Percentiles rank a stretch among this genome's conserved stretches.
Evolutionary conservation across 305 asterid genomes (phyloP).

Genomic region (Nicotiana rustica): DNA sequence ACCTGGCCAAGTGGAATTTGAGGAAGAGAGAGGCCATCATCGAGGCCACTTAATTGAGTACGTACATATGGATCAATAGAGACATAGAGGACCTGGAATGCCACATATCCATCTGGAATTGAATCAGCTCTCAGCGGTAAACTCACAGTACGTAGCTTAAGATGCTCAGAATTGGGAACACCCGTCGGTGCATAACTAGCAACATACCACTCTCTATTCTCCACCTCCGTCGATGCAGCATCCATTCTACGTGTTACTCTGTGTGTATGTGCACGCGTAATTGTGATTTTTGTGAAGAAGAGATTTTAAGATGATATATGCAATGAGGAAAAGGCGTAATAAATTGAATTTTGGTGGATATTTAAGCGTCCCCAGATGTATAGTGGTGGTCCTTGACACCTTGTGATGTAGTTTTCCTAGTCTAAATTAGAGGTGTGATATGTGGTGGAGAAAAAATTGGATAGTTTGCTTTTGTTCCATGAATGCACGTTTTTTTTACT

Average conservation of each 20-base stretch:
- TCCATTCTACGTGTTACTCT: not conserved
- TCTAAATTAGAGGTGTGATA: too few relatives aligned
- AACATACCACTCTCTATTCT: not conserved
- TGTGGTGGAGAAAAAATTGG: too few relatives aligned
- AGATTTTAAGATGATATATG: too few relatives aligned
- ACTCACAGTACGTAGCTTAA: not conserved
- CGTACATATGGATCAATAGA: slow-evolving; percentile 6
- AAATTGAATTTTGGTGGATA: too few relatives aligned
- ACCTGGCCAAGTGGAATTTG: not conserved
- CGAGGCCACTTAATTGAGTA: not conserved
- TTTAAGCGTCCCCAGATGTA: too few relatives aligned
- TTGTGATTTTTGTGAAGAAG: too few relatives aligned
- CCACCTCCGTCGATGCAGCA: not conserved
- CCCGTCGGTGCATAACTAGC: not conserved
- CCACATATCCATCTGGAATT: not conserved
- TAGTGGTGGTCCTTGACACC: too few relatives aligned
- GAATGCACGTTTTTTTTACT: too few relatives aligned
- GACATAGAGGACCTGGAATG: not conserved
- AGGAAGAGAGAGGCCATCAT: not conserved
- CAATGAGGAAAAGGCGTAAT: too few relatives aligned
- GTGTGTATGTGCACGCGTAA: too few relatives aligned
- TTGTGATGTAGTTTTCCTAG: too few relatives aligned
- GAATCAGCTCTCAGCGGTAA: not conserved
- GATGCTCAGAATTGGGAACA: not conserved
- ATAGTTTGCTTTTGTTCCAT: too few relatives aligned